phyloP scores from a whole-genome alignment of 164 flowering plant genomes.

The Magnolia changhungtana region DNA sequence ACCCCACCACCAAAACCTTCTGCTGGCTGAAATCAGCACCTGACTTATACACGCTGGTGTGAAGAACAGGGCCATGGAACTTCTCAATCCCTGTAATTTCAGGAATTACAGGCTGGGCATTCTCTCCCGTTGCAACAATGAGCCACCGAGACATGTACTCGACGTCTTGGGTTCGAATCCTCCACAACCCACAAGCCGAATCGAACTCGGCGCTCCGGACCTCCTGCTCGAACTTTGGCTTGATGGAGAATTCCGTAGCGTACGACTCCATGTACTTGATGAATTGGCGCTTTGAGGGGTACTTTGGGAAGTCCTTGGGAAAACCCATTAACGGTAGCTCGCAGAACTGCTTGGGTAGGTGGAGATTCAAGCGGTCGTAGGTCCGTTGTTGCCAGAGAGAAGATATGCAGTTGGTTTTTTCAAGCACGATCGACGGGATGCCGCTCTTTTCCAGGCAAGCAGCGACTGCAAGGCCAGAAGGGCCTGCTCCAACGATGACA shows the following conservation, averaged over 20 bases:
- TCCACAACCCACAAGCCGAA: slow-evolving; percentile 45
- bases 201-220: slow-evolving; percentile 64
- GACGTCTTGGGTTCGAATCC: slow-evolving; percentile 43
- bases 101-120: slow-evolving; percentile 78
- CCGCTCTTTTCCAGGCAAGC: slow-evolving; percentile 61
- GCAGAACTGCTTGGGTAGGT: slow-evolving; percentile 79
- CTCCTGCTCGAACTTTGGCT: slow-evolving; percentile 53
- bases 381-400: slow-evolving; percentile 74
- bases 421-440: slow-evolving; percentile 61
- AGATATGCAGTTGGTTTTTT: slow-evolving; percentile 66
- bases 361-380: slow-evolving; percentile 72
- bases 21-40: slow-evolving; percentile 55
- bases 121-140: slow-evolving; percentile 83
- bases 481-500: slow-evolving; percentile 87
- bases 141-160: slow-evolving; percentile 68
- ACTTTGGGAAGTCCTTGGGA: slow-evolving; percentile 69
- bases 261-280: slow-evolving; percentile 80
- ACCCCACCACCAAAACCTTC: slow-evolving; percentile 80
- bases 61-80: slow-evolving; percentile 57
- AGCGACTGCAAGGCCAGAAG: slow-evolving; percentile 81
- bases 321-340: slow-evolving; percentile 70
- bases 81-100: slow-evolving; percentile 57
- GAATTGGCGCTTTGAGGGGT: slow-evolving; percentile 79
- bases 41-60: slow-evolving; percentile 71
- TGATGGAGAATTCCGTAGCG: slow-evolving; percentile 53